Evolutionary conservation across 805 yeast genomes (phyloP).

Genomic region (Candida berthetii): DNA sequence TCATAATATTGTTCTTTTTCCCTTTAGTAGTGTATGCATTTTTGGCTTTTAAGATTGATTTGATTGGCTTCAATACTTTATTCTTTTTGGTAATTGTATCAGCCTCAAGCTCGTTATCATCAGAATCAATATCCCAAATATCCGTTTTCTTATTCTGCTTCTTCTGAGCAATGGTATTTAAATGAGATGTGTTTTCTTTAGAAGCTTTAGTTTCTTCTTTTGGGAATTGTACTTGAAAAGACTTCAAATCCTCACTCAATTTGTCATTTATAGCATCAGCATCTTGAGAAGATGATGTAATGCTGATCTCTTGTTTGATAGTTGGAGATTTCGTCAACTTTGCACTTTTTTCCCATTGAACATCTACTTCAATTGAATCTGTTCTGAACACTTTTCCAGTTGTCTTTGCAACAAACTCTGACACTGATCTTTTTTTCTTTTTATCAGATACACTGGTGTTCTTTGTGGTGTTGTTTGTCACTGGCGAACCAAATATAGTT

Average conservation of each 20-base stretch:
- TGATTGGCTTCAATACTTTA: slow-evolving; percentile 5
- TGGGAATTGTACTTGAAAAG: background rate
- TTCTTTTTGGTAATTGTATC: background rate
- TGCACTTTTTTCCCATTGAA: background rate
- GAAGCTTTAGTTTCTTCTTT: background rate
- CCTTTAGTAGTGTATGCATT: background rate
- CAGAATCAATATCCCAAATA: slow-evolving; percentile 19
- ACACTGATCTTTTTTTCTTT: slow-evolving; percentile 7
- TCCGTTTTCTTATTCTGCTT: slow-evolving; percentile 3
- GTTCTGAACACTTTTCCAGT: slow-evolving; percentile 2
- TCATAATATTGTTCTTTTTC: background rate
- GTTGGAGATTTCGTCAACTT: background rate
- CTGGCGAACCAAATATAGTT: slow-evolving; percentile 10
- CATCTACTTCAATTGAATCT: background rate
- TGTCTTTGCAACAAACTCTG: slow-evolving; percentile 10
- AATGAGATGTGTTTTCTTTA: background rate
- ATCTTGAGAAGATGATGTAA: background rate
- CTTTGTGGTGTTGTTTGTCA: slow-evolving; percentile 8
- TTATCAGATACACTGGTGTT: slow-evolving; percentile 13
- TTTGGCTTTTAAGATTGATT: background rate
- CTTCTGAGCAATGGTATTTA: background rate
- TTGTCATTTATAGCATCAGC: background rate
- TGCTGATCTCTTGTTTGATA: background rate
- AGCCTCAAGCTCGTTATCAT: slow-evolving; percentile 1
- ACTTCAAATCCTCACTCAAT: background rate